Conservation (phyloP, 2,329 filamentous ascomycete genomes). For the Talaromyces sp. region DNA sequence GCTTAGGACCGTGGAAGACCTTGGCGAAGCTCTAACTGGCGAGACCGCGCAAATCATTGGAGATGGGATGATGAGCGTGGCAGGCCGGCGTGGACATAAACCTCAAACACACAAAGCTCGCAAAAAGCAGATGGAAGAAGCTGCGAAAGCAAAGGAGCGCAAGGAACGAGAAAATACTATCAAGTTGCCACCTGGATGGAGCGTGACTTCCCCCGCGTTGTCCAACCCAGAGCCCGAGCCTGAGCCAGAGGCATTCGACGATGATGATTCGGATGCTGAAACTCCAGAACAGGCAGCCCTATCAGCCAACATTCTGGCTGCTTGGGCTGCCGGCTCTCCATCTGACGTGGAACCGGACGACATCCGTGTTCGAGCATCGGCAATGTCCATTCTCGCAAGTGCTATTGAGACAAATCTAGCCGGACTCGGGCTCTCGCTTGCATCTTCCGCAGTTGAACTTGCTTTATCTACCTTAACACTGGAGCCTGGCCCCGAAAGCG, state of each 20-base stretch:
- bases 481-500: slow-evolving; percentile 30
- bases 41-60: slow-evolving; percentile 32
- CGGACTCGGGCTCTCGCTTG: slow-evolving; percentile 29
- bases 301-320: slow-evolving; percentile 32
- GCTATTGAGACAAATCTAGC: slow-evolving; percentile 35
- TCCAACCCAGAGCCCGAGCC: background rate
- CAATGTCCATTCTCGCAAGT: slow-evolving; percentile 37
- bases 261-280: slow-evolving; percentile 27
- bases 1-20: slow-evolving; percentile 35
- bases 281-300: slow-evolving; percentile 27
- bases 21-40: slow-evolving; percentile 31
- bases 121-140: slow-evolving; percentile 21
- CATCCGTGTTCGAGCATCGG: slow-evolving; percentile 37
- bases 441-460: slow-evolving; percentile 33
- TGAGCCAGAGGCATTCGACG: slow-evolving; percentile 1
- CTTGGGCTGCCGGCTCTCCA: slow-evolving; percentile 34
- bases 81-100: slow-evolving; percentile 32
- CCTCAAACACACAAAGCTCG: slow-evolving; percentile 27
- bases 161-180: slow-evolving; percentile 18
- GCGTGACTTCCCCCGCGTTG: slow-evolving; percentile 16
- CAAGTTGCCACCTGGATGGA: slow-evolving; percentile 25
- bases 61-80: slow-evolving; percentile 34
- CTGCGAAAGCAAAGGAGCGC: slow-evolving; percentile 20
- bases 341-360: slow-evolving; percentile 37
- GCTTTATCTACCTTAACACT: slow-evolving; percentile 33